Percentiles rank a stretch among this genome's conserved stretches.
Evolutionary conservation across 2,329 filamentous ascomycete species (phyloP).

Genomic region (Fusarium sp.): DNA sequence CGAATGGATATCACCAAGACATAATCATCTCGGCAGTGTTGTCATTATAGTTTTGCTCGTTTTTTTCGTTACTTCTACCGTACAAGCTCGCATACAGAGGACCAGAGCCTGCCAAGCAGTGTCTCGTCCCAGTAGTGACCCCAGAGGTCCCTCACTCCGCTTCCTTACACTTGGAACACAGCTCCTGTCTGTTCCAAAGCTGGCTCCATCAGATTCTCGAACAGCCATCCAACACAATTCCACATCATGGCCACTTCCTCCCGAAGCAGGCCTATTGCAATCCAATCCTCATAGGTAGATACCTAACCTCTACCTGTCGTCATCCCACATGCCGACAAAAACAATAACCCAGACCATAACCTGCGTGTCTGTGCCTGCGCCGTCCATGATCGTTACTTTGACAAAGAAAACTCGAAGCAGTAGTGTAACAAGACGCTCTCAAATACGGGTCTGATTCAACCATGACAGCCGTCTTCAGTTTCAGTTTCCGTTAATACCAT

Average conservation of each 20-base stretch:
- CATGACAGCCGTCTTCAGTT: conserved; percentile 24
- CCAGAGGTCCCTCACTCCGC: conserved; percentile 28
- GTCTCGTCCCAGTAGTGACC: conserved; percentile 22
- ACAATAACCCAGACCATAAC: conserved; percentile 36
- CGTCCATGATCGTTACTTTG: conserved; percentile 47
- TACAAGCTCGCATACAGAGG: conserved; percentile 23
- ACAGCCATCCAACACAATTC: conserved; percentile 43
- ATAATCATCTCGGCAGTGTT: neutral
- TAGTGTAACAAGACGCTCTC: conserved; percentile 40
- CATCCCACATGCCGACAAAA: conserved; percentile 41
- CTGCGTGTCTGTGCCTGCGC: conserved; percentile 43
- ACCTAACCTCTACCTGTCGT: conserved; percentile 17
- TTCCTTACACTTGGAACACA: conserved; percentile 27
- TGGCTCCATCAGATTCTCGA: conserved; percentile 27
- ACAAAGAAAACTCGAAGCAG: conserved; percentile 48
- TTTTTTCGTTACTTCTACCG: conserved; percentile 33
- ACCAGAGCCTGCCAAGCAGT: conserved; percentile 8
- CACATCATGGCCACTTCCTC: conserved; percentile 25
- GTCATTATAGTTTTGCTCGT: conserved; percentile 12
- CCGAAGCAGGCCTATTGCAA: conserved; percentile 36
- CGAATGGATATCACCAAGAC: neutral
- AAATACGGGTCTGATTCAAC: conserved; percentile 16
- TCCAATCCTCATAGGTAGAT: conserved; percentile 36
- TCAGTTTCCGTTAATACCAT: conserved; percentile 51
- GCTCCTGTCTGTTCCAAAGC: conserved; percentile 3